Conservation (phyloP, 495 filamentous ascomycete species). For the Hyaloscypha finlandica region DNA sequence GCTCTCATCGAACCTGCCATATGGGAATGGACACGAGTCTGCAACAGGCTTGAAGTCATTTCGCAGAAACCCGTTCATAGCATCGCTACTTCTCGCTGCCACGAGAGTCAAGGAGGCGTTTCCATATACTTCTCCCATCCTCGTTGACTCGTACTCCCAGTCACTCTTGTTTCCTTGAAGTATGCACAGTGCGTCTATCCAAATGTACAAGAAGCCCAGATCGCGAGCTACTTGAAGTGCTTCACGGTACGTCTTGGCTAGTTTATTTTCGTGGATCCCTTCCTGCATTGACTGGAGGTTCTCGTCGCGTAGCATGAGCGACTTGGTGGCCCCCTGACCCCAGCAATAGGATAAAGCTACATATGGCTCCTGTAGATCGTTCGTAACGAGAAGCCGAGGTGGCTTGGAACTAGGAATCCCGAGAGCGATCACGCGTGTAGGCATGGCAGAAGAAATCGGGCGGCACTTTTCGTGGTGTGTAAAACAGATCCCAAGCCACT, state of each 20-base stretch:
- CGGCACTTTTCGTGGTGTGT: conserved; percentile 8
- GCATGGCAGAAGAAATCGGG: conserved; percentile 20
- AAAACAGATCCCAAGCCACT: conserved; percentile 3
- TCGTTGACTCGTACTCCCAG: conserved; percentile 29
- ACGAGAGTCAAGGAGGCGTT: conserved; percentile 29
- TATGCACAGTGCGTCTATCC: conserved; percentile 37
- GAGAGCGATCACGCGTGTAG: conserved; percentile 31
- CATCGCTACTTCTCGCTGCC: conserved; percentile 14
- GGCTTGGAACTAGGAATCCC: conserved; percentile 14
- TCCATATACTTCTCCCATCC: conserved; percentile 34
- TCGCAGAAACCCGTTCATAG: not conserved
- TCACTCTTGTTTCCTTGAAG: conserved; percentile 30
- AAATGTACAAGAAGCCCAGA: conserved; percentile 34
- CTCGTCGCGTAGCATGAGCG: conserved; percentile 15
- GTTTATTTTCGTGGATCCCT: conserved; percentile 20
- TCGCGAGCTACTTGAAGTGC: conserved; percentile 30
- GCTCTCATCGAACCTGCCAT: not conserved
- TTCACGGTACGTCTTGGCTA: conserved; percentile 30
- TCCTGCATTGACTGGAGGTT: conserved; percentile 24
- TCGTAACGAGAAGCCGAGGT: conserved; percentile 17
- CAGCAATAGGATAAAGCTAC: conserved; percentile 34
- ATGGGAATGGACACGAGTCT: not conserved
- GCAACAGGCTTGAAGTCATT: conserved; percentile 6
- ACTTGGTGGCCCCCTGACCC: conserved; percentile 25
- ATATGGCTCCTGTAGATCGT: conserved; percentile 25